These are phyloP conservation scores for Prinsepia uniflora DNA, from an alignment of 306 rosid species.

Conservation along the genomic window DNA sequence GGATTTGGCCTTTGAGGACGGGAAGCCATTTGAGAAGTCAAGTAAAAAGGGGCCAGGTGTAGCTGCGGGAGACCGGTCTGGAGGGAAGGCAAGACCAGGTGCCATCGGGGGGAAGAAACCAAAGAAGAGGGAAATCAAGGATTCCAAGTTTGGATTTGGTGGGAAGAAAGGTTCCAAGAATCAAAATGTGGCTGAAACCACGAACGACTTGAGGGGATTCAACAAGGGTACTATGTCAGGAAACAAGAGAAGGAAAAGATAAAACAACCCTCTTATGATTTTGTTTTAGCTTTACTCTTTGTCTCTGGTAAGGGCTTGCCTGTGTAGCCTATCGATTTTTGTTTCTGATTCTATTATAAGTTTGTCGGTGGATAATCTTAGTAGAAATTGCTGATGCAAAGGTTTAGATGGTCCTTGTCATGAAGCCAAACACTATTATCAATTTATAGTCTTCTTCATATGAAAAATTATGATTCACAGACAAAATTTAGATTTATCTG, in stretches of 20 bases:
- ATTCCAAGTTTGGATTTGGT: constrained; percentile 80
- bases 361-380: not conserved
- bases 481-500: not conserved
- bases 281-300: constrained; percentile 1
- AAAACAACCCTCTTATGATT: not conserved
- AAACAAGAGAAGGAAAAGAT: constrained; percentile 64
- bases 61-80: constrained; percentile 70
- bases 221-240: constrained; percentile 32
- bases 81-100: constrained; percentile 59
- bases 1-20: constrained; percentile 58
- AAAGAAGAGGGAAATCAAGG: constrained; percentile 51
- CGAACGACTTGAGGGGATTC: constrained; percentile 44
- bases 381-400: not conserved
- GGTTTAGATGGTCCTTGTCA: not conserved
- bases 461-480: not conserved
- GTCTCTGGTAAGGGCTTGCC: constrained; percentile 5
- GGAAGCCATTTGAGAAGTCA: constrained; percentile 64
- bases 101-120: constrained; percentile 37
- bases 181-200: constrained; percentile 68
- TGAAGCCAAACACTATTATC: not conserved
- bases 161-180: constrained; percentile 65
- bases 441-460: not conserved
- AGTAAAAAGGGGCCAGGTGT: constrained; percentile 69
- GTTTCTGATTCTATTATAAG: not conserved
- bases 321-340: constrained; percentile 4